Base-by-base conservation (phyloP, 2,329 filamentous ascomycete species). In the Esteya vermicola region DNA sequence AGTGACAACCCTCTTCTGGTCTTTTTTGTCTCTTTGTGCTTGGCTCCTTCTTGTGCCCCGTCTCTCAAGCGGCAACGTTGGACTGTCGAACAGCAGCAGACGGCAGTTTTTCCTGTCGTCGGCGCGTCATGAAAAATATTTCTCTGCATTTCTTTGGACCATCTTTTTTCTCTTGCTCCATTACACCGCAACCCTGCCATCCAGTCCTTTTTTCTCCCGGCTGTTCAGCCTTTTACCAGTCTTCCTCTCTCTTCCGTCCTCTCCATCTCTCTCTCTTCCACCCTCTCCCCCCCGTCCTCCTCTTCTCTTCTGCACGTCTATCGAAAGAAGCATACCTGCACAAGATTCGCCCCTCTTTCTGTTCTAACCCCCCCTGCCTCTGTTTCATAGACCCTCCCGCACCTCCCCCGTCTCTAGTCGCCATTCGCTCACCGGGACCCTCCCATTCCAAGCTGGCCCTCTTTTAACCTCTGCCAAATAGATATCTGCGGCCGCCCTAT, bases 381-480 rank as follows among this genome's bases (percentile, higher is more conserved):
- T 16, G n/a, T n/a, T n/a, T 14, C 30, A 21, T 10, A 21, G 8
- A 33, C 19, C 18, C 16, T 19, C 19, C 16, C 18, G 21, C 31
- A 6, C 31, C 31, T 21, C 19, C 14, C 18, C 18, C 30, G 30
- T 21, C 31, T 10, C n/a, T 10, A 21, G 9, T 31, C 36, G 36
- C 18, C 36, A 22, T 30, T 27, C 27, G 12, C 36, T 30, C 26
- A 23, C 9, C 9, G 14, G 14, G 19, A 28, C 18, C 36, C 27
- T 38, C 27, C n/a, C 19, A 4, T 28, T 38, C 20, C 20, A 14
- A 25, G 36, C 19, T n/a, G 28, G 36, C 36, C 36, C 36, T 38
- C 36, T 38, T 38, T 38, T 38, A n/a, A 9, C 32, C 36, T 9
- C 18, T 16, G 22, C 38, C 40, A 40, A 38, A 33, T 33, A 41